phyloP scores from a whole-genome alignment of 495 filamentous ascomycete genomes.

The Xylaria palmicola region DNA sequence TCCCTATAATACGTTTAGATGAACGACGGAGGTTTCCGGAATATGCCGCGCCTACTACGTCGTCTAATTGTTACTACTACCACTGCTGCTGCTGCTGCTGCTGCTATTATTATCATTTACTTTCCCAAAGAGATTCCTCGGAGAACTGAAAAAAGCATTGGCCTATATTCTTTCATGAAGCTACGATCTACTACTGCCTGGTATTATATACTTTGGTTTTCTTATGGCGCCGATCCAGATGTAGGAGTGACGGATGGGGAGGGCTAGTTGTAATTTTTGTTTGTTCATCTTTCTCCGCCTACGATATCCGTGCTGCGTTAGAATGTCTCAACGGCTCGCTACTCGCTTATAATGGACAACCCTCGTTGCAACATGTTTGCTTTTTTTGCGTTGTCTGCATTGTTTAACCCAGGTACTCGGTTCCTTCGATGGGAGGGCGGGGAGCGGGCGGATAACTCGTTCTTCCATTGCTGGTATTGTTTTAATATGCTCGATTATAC shows the following conservation, averaged over 20 bases:
- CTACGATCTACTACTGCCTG: conserved; percentile 1
- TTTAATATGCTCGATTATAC: conserved; percentile 2
- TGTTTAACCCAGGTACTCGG: not conserved
- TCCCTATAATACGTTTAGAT: conserved; percentile 50
- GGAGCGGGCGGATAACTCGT: not conserved
- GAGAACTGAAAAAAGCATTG: conserved; percentile 1
- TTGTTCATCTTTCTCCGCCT: not conserved
- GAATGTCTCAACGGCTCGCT: conserved; percentile 9
- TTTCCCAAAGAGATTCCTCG: not conserved
- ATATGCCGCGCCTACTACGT: conserved; percentile 1
- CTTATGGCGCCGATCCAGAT: not conserved
- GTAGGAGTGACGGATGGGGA: not conserved
- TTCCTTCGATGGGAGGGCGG: not conserved
- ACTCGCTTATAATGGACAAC: conserved; percentile 13
- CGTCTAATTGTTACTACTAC: too few species aligned
- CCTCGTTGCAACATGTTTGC: not conserved
- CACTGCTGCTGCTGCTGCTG: too few species aligned
- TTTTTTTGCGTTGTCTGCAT: not conserved
- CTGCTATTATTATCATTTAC: not conserved
- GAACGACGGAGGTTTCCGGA: conserved; percentile 21
- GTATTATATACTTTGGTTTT: conserved; percentile 7
- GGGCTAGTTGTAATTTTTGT: not conserved
- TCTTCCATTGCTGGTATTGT: conserved; percentile 2
- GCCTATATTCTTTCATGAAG: conserved; percentile 6
- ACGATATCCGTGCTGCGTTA: conserved; percentile 7